Evolutionary conservation across 2,329 filamentous ascomycete genomes (phyloP).

Genomic region (Epichloe uncinata): DNA sequence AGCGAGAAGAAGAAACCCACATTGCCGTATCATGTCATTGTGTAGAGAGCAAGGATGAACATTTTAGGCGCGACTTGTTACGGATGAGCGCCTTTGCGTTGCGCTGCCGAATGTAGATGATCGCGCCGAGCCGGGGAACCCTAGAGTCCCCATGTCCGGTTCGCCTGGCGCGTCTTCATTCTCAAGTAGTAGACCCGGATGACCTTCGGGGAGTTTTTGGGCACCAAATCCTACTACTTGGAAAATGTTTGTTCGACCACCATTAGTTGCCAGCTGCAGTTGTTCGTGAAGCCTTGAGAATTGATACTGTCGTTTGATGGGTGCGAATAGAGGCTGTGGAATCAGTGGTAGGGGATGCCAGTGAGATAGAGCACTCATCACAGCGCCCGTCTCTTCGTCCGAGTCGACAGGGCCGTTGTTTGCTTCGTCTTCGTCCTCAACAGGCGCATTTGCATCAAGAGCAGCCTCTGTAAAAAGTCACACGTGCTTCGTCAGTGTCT

Average conservation of each 20-base stretch:
- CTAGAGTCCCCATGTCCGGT: slow-evolving; percentile 31
- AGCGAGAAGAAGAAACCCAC: not conserved
- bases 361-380: slow-evolving; percentile 68
- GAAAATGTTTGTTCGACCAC: slow-evolving; percentile 52
- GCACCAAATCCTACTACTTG: slow-evolving; percentile 43
- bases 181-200: slow-evolving; percentile 30
- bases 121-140: slow-evolving; percentile 23
- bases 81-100: slow-evolving; percentile 31
- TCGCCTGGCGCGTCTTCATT: slow-evolving; percentile 47
- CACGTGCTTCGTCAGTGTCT: not conserved
- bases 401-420: slow-evolving; percentile 77
- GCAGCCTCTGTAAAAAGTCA: slow-evolving; percentile 57
- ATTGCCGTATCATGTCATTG: not conserved
- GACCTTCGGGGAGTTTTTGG: slow-evolving; percentile 38
- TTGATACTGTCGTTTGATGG: slow-evolving; percentile 51
- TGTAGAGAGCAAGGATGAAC: not conserved
- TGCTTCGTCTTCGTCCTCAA: slow-evolving; percentile 73
- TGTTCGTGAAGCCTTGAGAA: slow-evolving; percentile 51
- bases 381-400: slow-evolving; percentile 81
- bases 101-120: slow-evolving; percentile 34
- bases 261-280: slow-evolving; percentile 52
- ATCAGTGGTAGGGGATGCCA: slow-evolving; percentile 70
- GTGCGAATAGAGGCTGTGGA: slow-evolving; percentile 47
- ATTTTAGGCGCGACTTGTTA: slow-evolving; percentile 31
- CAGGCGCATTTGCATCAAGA: slow-evolving; percentile 82